Base-by-base conservation (phyloP, 257 asterid genomes). In the Handroanthus guayacan region DNA sequence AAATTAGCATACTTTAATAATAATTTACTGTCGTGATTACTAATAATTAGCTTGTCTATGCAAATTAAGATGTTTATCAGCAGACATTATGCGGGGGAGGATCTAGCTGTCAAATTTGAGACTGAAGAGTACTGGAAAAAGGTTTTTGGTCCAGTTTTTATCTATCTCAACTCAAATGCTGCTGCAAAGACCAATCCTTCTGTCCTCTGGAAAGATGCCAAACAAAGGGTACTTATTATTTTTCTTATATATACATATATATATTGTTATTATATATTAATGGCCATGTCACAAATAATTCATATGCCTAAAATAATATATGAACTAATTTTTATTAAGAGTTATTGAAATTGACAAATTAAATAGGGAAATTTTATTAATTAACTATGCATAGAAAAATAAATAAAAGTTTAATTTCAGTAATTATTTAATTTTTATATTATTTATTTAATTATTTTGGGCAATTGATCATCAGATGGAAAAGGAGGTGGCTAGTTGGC, bases 131-230 rank as follows among this genome's bases (percentile, higher is more conserved):
- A 87, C n/a, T 93, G 97, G 98, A 93, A 87, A 71, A 93, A 89
- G 56, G 97, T 91, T 17, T 3, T 86, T 12, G 98, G 97, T 5
- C 98, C 98, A 2, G 79, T 85, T 34, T 87, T 36, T 78, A 77
- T 89, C 10, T 88, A 88, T 67, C 83, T 93, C 50, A 93, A 93
- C 79, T 86, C 98, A 1, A 12, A 82, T 67, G 41, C 43, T 41
- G 47, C 72, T 3, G 85, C 88, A 14, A 72, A 17, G 16, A 17
- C 9, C 9, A 51, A 84, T 41, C 91, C 89, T 44, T 78, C 87
- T 5, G 2, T 86, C 9, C 92, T 93, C 16, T 93, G 98, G 97
- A 47, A 86, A 39, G 91, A 91, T 18, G 98, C 97, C 25, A 86
- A 89, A 52, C 18, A 67, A 61, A 82, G 69, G 85, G 98, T 92